Base-by-base conservation (phyloP, 2,329 filamentous ascomycete genomes). In the Aspergillus neotritici region DNA sequence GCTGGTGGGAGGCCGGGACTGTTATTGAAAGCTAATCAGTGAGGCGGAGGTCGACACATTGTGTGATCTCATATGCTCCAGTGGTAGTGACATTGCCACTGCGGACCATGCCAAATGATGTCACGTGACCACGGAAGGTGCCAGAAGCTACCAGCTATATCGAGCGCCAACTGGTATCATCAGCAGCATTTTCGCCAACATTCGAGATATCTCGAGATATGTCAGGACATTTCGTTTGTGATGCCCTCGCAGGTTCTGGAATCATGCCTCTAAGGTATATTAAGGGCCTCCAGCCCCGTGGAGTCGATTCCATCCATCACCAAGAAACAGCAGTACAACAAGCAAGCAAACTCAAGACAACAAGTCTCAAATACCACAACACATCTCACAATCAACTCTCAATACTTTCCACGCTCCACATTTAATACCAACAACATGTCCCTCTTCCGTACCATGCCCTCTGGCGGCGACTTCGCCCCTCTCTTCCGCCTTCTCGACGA, bases 401-500 rank as follows among this genome's bases (percentile, higher is more conserved):
- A 37, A 9, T 28, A 37, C 31, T 8, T 9, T 25, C 21, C 21
- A 25, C 6, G 2, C 21, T 44, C 16, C 12, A 31, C 12, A 31
- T 34, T 10, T 33, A 12, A 15, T 32, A 43, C 39, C 21, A 40
- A 14, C 47, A 63, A 36, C 37, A 66, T 67, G 63, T 64, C 62
- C 60, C 53, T 67, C 48, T 62, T 64, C 54, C 52, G 52, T 40
- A 48, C 53, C 41, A 48, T 61, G 43, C 56, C 57, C 14, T 34
- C 53, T 34, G 32, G 46, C 31, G 58, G 63, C 42, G 70, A 72
- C 50, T 66, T 72, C 52, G 52, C 60, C 16, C 64, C 70, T 43
- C 64, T 73, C 42, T 71, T 73, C 60, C 67, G 66, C 34, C 66
- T 73, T n/a, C 57, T 73, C 40, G 69, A 72, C 50, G 68, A 71